Conservation (phyloP, 306 rosid species). For the Begonia peltatifolia region DNA sequence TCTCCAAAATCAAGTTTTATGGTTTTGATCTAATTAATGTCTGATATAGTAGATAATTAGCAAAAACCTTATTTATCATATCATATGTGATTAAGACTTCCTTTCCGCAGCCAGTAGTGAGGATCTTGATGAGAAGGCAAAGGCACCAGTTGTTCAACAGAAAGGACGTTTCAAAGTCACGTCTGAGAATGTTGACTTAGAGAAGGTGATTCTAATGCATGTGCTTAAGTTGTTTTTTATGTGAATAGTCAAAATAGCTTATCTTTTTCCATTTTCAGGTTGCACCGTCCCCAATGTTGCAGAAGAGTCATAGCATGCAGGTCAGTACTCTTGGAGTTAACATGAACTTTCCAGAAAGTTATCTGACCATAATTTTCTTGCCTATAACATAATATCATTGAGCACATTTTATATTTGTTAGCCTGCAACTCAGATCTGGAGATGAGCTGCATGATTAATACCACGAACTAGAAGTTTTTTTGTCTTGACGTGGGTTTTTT, state of each 20-base stretch:
- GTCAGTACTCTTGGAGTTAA: conserved; percentile 31
- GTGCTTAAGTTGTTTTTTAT: conserved; percentile 5
- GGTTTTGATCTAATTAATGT: too few relatives aligned
- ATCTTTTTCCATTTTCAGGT: conserved; percentile 38
- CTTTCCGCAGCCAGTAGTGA: conserved; percentile 33
- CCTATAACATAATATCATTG: too few relatives aligned
- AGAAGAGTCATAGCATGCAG: conserved; percentile 86
- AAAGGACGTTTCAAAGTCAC: conserved; percentile 95
- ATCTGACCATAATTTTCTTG: too few relatives aligned
- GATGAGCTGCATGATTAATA: too few relatives aligned
- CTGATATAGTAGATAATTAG: too few relatives aligned
- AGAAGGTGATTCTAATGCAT: conserved; percentile 39
- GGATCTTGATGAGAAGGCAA: conserved; percentile 69
- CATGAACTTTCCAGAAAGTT: too few relatives aligned
- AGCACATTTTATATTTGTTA: too few relatives aligned
- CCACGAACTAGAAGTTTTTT: too few relatives aligned
- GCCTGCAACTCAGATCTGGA: too few relatives aligned
- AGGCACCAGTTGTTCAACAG: conserved; percentile 85
- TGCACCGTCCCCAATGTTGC: conserved; percentile 45
- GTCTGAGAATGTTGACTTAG: conserved; percentile 70
- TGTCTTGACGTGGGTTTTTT: too few relatives aligned
- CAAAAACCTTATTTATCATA: not conserved
- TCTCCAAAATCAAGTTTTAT: too few relatives aligned
- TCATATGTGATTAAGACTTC: not conserved
- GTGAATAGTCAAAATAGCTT: conserved; percentile 11